Conservation (phyloP, 2,329 filamentous ascomycete genomes). For the Cyphellophora attinorum region DNA sequence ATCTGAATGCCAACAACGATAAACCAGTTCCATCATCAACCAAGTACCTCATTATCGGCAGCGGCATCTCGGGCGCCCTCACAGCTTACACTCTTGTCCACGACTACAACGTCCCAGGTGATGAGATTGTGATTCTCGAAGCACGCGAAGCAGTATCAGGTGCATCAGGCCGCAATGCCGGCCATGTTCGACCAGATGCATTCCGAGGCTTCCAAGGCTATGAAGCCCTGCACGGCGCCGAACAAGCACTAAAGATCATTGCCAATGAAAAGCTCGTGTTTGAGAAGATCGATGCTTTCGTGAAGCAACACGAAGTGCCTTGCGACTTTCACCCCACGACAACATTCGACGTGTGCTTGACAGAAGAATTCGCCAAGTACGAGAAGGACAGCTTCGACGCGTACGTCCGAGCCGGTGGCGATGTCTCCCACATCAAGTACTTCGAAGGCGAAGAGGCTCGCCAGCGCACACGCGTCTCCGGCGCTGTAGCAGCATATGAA, state of each 20-base stretch:
- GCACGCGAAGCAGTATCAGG: constrained; percentile 28
- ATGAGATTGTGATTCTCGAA: constrained; percentile 32
- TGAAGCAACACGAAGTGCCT: constrained; percentile 29
- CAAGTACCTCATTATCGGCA: constrained; percentile 29
- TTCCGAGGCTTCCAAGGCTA: constrained; percentile 40
- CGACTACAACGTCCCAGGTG: constrained; percentile 21
- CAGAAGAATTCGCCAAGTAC: constrained; percentile 35
- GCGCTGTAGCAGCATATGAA: constrained; percentile 38
- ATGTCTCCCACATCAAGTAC: constrained; percentile 32
- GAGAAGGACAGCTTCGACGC: constrained; percentile 30
- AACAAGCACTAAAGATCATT: constrained; percentile 38
- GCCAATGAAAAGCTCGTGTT: constrained; percentile 35
- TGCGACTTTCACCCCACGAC: constrained; percentile 39
- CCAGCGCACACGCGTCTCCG: constrained; percentile 26
- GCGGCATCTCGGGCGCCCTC: constrained; percentile 28
- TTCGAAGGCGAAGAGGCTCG: constrained; percentile 31
- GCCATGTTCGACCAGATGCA: constrained; percentile 36
- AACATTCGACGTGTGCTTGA: constrained; percentile 42
- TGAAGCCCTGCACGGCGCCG: constrained; percentile 30
- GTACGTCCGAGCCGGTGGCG: constrained; percentile 33
- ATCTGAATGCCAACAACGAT: constrained; percentile 30
- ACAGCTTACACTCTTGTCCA: constrained; percentile 26
- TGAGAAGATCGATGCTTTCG: constrained; percentile 31
- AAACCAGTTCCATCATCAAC: constrained; percentile 19
- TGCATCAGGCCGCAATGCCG: constrained; percentile 32